phyloP scores from a whole-genome alignment of 164 flowering plant species.

The Sextonia rubra region DNA sequence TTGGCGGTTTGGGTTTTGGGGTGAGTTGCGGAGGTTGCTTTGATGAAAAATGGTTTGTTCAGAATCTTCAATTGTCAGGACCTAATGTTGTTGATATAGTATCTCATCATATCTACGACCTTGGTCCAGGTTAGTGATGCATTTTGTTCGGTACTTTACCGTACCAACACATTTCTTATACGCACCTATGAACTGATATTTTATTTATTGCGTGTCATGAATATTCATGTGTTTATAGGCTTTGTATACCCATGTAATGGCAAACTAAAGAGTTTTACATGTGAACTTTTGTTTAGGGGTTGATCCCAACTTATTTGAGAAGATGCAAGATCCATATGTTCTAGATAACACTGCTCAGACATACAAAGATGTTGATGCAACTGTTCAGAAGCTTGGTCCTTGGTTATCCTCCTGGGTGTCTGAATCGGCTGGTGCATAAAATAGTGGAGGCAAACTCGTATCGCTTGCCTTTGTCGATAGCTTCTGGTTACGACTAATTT shows the following conservation, averaged over 20 bases:
- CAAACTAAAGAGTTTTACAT: neutral
- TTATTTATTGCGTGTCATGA: neutral
- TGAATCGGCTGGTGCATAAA: constrained; percentile 73
- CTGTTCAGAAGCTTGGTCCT: constrained; percentile 29
- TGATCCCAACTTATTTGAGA: constrained; percentile 39
- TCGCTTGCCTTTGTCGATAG: constrained; percentile 50
- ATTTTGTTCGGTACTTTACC: neutral
- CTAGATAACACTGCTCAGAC: constrained; percentile 38
- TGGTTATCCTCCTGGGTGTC: constrained; percentile 69
- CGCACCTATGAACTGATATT: neutral
- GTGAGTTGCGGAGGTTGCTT: constrained; percentile 62
- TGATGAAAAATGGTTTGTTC: constrained; percentile 48
- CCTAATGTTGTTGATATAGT: constrained; percentile 44
- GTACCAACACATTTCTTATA: neutral
- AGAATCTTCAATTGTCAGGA: constrained; percentile 38
- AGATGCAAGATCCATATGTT: constrained; percentile 45
- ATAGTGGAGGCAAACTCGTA: constrained; percentile 56
- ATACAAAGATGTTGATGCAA: constrained; percentile 24
- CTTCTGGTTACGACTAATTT: constrained; percentile 42
- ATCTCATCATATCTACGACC: constrained; percentile 71
- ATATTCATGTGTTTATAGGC: neutral
- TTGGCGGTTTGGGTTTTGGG: too few species aligned
- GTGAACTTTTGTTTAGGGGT: constrained; percentile 28
- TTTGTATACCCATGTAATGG: too few species aligned
- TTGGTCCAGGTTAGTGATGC: constrained; percentile 49